A percentile compares a stretch with the other conserved stretches of the same genome.
Conservation (phyloP, 75 land plant species). For the Cryptomeria japonica region DNA sequence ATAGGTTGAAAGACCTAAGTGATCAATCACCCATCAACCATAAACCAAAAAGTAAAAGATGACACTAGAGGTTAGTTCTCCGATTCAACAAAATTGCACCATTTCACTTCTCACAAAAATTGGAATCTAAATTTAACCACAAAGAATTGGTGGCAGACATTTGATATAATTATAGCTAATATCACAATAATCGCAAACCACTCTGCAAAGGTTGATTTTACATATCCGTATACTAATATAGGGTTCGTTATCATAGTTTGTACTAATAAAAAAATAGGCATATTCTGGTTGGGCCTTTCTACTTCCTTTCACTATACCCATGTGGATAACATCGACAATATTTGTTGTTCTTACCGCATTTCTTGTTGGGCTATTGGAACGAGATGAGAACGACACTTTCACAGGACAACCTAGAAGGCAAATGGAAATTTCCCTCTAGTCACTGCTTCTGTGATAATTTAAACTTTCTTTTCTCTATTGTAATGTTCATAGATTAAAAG, state of each 20-base stretch:
- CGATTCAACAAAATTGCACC: too few relatives aligned
- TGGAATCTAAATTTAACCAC: too few relatives aligned
- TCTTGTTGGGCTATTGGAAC: constrained; percentile 36
- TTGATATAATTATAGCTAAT: constrained; percentile 60
- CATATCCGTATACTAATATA: constrained; percentile 38
- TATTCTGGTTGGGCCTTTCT: constrained; percentile 46
- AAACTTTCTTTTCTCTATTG: not conserved
- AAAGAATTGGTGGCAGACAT: too few relatives aligned
- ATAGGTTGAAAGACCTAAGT: too few relatives aligned
- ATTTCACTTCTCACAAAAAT: too few relatives aligned
- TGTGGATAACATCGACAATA: constrained; percentile 37
- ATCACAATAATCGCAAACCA: constrained; percentile 48
- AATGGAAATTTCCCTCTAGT: constrained; percentile 4
- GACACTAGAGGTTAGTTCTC: too few relatives aligned
- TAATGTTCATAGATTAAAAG: not conserved
- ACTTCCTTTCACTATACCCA: constrained; percentile 32
- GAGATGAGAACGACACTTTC: not conserved
- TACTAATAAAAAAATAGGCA: constrained; percentile 7
- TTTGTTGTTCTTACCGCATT: constrained; percentile 39
- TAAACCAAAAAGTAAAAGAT: too few relatives aligned
- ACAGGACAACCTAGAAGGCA: constrained; percentile 1
- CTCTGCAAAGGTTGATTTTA: constrained; percentile 39
- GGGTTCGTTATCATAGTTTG: constrained; percentile 47
- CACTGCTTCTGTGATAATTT: not conserved
- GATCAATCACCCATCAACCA: too few relatives aligned